Conservation (phyloP, 1,139 yeast genomes). For the Protomyces inouyei region DNA sequence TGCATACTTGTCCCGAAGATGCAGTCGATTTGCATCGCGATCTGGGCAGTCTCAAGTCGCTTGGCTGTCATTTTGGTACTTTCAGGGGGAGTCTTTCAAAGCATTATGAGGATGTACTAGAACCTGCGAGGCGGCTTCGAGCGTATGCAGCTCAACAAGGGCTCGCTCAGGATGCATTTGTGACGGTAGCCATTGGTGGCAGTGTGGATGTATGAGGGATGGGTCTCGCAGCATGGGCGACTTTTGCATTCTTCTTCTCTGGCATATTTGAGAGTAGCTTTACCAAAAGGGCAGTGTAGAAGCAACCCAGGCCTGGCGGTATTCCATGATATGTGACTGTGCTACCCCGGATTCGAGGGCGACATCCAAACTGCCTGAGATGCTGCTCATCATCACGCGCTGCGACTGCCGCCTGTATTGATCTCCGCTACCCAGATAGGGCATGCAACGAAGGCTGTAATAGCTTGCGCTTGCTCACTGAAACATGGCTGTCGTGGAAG, state of each 20-base stretch:
- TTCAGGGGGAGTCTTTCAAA: slow-evolving; percentile 61
- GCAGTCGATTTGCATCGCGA: slow-evolving; percentile 64
- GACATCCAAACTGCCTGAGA: no score
- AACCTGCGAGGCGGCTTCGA: slow-evolving; percentile 46
- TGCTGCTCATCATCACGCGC: no score
- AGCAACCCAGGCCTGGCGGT: no score
- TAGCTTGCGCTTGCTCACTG: no score
- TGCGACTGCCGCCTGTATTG: no score
- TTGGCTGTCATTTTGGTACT: slow-evolving; percentile 96
- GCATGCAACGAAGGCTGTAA: no score
- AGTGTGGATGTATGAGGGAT: slow-evolving; percentile 5
- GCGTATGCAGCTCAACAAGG: neutral
- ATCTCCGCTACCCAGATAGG: no score
- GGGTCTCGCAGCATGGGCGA: neutral
- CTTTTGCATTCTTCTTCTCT: neutral
- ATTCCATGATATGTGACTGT: no score
- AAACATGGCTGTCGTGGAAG: neutral
- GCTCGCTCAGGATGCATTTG: slow-evolving; percentile 8
- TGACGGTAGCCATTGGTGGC: slow-evolving; percentile 21
- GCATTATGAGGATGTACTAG: slow-evolving; percentile 69
- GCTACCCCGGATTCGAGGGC: no score
- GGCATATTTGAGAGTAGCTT: no score
- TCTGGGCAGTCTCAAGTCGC: slow-evolving; percentile 55
- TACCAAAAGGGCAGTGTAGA: no score
- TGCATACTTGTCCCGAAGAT: slow-evolving; percentile 81